A percentile compares a stretch with the other conserved stretches of the same genome.
Conservation (phyloP, 2,329 filamentous ascomycete species). For the Calonectria fujianensis region DNA sequence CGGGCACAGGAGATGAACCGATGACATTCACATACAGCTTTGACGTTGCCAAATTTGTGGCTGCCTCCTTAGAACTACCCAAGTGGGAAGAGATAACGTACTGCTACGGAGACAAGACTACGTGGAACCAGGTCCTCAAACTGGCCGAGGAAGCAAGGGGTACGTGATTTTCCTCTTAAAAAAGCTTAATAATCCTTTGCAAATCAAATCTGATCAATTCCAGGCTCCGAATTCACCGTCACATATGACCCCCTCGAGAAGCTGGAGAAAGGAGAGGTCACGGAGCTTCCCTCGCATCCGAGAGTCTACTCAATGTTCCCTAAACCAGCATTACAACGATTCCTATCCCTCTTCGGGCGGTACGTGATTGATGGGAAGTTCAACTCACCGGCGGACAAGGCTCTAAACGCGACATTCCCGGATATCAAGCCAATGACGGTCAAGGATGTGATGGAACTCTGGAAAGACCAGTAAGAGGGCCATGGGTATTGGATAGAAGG, state of each 20-base stretch:
- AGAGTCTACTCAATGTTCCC: neutral
- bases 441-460: slow-evolving; percentile 1
- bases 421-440: neutral
- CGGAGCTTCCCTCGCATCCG: neutral
- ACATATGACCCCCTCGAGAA: neutral
- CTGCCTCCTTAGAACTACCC: neutral
- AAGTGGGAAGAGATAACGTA: slow-evolving; percentile 9
- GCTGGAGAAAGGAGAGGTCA: slow-evolving; percentile 5
- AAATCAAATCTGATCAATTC: neutral
- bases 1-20: slow-evolving; percentile 2
- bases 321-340: neutral
- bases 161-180: neutral
- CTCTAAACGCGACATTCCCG: neutral
- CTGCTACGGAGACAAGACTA: slow-evolving; percentile 14
- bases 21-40: slow-evolving; percentile 9
- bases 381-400: neutral
- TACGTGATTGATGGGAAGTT: slow-evolving; percentile 9
- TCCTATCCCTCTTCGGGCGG: neutral
- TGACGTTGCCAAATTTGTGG: slow-evolving; percentile 8
- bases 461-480: neutral
- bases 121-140: slow-evolving; percentile 7
- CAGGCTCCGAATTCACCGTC: neutral
- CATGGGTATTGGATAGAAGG: neutral
- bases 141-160: slow-evolving; percentile 1
- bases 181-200: neutral